phyloP scores from a whole-genome alignment of 1,284 basidiomycete species.

The Agroathelia rolfsii region DNA sequence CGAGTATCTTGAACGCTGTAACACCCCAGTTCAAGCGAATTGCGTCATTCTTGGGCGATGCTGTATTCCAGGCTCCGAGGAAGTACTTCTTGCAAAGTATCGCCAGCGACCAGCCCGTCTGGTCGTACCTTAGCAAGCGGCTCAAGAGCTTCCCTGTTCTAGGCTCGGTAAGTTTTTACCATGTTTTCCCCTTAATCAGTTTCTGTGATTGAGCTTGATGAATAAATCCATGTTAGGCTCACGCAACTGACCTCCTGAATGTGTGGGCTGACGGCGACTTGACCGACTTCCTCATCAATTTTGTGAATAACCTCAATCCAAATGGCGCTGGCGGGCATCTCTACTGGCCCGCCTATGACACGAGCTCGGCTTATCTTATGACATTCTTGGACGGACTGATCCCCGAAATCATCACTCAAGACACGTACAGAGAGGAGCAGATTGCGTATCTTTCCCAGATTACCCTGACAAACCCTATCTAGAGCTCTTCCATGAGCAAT shows the following conservation, averaged over 20 bases:
- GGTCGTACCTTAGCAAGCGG: slow-evolving; percentile 42
- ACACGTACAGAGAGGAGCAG: slow-evolving; percentile 9
- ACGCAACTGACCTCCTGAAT: slow-evolving; percentile 10
- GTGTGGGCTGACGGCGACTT: slow-evolving; percentile 6
- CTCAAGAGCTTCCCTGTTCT: slow-evolving; percentile 30
- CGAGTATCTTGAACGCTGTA: slow-evolving; percentile 31
- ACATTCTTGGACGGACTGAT: background rate
- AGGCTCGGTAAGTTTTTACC: slow-evolving; percentile 27
- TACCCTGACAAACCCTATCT: slow-evolving; percentile 28
- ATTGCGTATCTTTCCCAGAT: slow-evolving; percentile 31
- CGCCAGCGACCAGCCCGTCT: slow-evolving; percentile 32
- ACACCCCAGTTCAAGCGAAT: slow-evolving; percentile 45
- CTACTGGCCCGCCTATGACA: slow-evolving; percentile 13
- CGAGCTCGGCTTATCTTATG: too few relatives aligned
- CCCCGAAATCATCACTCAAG: background rate
- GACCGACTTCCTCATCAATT: slow-evolving; percentile 9
- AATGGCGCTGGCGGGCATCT: slow-evolving; percentile 8
- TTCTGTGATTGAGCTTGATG: slow-evolving; percentile 10
- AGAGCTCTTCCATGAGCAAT: too few relatives aligned
- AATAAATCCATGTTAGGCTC: slow-evolving; percentile 9
- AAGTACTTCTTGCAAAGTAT: slow-evolving; percentile 36
- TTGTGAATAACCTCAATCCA: slow-evolving; percentile 10
- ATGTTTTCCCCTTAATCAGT: background rate
- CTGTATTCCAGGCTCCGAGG: slow-evolving; percentile 44
- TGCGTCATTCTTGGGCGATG: slow-evolving; percentile 41